Conservation (phyloP, 2,329 filamentous ascomycete species). For the Phyllosticta citriasiana region DNA sequence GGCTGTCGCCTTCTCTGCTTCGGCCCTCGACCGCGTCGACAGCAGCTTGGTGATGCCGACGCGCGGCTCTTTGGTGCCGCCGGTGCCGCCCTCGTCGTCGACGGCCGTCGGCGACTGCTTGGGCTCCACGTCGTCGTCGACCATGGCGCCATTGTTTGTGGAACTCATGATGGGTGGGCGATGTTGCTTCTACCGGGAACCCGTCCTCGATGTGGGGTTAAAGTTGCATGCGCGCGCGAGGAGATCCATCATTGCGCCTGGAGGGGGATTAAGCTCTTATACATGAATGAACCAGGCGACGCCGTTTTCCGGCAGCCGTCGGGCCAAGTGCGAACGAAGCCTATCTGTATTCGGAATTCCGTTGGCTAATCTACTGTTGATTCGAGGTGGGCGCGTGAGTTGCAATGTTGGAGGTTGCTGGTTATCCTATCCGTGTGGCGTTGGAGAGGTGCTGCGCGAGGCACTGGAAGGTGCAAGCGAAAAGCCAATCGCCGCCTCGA, state of each 20-base stretch:
- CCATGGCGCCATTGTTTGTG: neutral
- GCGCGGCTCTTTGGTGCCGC: neutral
- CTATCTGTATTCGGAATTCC: neutral
- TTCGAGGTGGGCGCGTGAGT: neutral
- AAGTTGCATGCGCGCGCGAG: neutral
- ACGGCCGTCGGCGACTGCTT: neutral
- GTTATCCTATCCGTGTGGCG: neutral
- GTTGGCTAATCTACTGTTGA: neutral
- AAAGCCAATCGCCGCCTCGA: neutral
- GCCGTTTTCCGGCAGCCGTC: neutral
- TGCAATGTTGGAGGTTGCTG: neutral
- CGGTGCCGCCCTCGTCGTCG: neutral
- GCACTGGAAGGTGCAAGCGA: neutral
- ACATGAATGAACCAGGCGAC: neutral
- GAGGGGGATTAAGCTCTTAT: neutral
- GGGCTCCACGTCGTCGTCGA: constrained; percentile 1
- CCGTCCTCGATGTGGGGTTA: neutral
- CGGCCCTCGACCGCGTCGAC: neutral
- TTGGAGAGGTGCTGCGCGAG: neutral
- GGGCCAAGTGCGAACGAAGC: neutral
- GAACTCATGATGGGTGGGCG: neutral
- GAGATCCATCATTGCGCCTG: neutral
- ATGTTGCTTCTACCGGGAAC: neutral
- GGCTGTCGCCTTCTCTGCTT: constrained; percentile 3
- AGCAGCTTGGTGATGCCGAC: constrained; percentile 2